Evolutionary conservation across 192 early-diverging fungal genomes (phyloP), one percentile per base, ranked within the genome.

Genomic region (Coemansia sp.): DNA sequence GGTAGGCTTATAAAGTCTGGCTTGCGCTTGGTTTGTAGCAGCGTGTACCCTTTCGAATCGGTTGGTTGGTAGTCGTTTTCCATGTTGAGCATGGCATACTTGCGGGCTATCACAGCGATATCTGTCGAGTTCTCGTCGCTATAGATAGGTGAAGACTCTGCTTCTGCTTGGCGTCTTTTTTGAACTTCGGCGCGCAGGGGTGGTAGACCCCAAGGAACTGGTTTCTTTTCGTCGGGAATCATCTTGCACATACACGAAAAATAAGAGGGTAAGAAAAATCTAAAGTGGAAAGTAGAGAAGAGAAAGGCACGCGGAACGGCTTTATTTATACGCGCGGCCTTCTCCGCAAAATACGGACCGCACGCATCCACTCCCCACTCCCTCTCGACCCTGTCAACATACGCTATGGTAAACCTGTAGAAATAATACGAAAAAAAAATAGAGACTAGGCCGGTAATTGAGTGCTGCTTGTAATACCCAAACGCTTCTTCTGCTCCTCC

Each of bases 401-500:
- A 54, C 13, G 27, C 27, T 16, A 29, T 29, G 13, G 53, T 33
- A 54, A 54, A 54, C 13, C 56, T 4, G 56, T 36, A 59, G 56
- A 16, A 2, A 39, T 35, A 37, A 37, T 14, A 57, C 14, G 13
- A 59, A 19, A 21, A 37, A 35, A 24, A 37, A 37, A 39, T 35
- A 39, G 4, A 39, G 57, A 37, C 53, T 54, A 54, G 53, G 53
- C 27, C 16, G 36, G 35, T 16, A 39, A 19, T 19, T 59, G 36
- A 19, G 35, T n/a, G 21, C 35, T 59, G 57, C 57, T 65, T 35
- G 64, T 44, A 53, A 70, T 70, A 42, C 70, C 79, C 70, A 81
- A 50, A 1, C 79, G 74, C 44, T 71, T 70, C 68, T 77, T 73
- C 71, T 90, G 87, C 68, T 91, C 85, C 73, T 94, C 91, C 45